Evolutionary conservation across 176 grass and related monocot species (phyloP).

Genomic region (Guadua angustifolia): DNA sequence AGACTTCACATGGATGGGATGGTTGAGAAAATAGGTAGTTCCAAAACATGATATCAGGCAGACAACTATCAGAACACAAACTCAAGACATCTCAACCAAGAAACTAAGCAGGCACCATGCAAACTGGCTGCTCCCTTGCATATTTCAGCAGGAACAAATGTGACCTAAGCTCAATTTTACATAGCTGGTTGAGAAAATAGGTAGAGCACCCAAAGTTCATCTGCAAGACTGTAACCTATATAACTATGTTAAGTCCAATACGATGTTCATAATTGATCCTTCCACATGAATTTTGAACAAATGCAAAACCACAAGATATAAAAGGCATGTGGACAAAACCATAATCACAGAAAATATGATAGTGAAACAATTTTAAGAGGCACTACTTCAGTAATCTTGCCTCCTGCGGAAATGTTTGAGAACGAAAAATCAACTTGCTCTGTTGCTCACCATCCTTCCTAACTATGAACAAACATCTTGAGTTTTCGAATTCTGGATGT

Average conservation of each 20-base stretch:
- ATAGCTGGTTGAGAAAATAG: background rate
- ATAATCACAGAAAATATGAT: slow-evolving; percentile 43
- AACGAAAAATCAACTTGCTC: slow-evolving; percentile 96
- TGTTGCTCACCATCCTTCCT: slow-evolving; percentile 68
- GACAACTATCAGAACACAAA: background rate
- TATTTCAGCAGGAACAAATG: background rate
- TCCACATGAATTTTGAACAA: slow-evolving; percentile 14
- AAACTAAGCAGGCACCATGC: background rate
- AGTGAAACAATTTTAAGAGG: slow-evolving; percentile 5
- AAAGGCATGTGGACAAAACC: slow-evolving; percentile 23
- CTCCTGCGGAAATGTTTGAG: slow-evolving; percentile 87
- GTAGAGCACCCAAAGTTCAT: background rate
- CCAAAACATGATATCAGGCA: background rate
- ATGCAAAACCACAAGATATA: slow-evolving; percentile 34
- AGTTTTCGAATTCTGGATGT: slow-evolving; percentile 84
- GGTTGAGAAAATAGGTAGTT: background rate
- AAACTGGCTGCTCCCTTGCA: background rate
- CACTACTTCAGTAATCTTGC: slow-evolving; percentile 55
- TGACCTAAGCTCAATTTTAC: background rate
- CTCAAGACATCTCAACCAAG: background rate
- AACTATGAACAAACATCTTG: slow-evolving; percentile 90
- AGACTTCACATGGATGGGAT: background rate
- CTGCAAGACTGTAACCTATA: background rate
- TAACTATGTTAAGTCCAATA: background rate
- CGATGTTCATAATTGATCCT: background rate